A percentile compares a stretch with the other conserved stretches of the same genome.
Conservation (phyloP, 805 yeast genomes). For the Myxozyma udenii region DNA sequence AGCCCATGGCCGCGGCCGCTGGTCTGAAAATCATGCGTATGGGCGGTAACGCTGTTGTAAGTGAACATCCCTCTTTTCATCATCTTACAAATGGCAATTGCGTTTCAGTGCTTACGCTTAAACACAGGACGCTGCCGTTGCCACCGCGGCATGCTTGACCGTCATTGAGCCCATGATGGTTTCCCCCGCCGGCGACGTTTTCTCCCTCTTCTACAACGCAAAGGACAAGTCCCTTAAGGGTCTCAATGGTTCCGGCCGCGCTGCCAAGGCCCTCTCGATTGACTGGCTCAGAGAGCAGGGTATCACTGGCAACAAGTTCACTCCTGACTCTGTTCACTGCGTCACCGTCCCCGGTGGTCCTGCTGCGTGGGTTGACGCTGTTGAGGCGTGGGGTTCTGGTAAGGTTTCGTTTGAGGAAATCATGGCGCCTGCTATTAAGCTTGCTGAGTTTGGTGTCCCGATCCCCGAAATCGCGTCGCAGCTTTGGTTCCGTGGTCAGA, state of each 20-base stretch:
- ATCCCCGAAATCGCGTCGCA: conserved; percentile 57
- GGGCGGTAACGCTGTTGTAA: conserved; percentile 60
- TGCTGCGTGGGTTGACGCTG: conserved; percentile 74
- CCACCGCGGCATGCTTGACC: conserved; percentile 42
- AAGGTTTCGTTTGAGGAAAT: conserved; percentile 57
- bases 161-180: conserved; percentile 43
- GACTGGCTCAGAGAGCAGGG: conserved; percentile 49
- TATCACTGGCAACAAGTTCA: conserved; percentile 50
- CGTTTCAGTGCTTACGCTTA: not conserved
- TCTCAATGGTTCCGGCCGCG: conserved; percentile 71
- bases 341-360: conserved; percentile 77
- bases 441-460: conserved; percentile 67
- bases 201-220: conserved; percentile 56
- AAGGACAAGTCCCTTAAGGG: conserved; percentile 55
- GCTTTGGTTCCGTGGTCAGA: conserved; percentile 48
- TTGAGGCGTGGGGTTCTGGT: conserved; percentile 70
- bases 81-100: not conserved
- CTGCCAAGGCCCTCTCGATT: conserved; percentile 51
- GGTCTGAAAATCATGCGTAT: conserved; percentile 60
- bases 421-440: conserved; percentile 60
- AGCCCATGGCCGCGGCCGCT: conserved; percentile 73
- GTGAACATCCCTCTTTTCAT: not conserved
- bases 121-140: conserved; percentile 42
- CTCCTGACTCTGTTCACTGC: conserved; percentile 52
- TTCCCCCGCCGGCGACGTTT: conserved; percentile 47